Base-by-base conservation (phyloP, 768 basidiomycete genomes). In the Chalciporus sphaerocephalus region DNA sequence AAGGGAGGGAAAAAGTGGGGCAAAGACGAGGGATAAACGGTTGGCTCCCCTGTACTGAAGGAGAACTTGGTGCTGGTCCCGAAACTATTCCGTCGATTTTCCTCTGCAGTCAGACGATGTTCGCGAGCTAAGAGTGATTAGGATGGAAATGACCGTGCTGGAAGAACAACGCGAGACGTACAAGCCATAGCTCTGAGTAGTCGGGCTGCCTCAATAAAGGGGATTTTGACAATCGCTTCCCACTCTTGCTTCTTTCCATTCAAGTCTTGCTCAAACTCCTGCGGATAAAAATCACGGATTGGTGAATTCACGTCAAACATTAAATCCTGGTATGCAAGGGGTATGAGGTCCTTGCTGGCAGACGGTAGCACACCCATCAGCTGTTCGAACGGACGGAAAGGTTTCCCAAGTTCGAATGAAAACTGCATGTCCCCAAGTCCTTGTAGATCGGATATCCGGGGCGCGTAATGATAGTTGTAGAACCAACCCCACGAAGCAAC, bases 401-500 rank as follows among this genome's bases (percentile, higher is more conserved):
- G 96, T 49, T 67, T 79, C 4, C 93, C 96, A 13, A 96, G 74
- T 6, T 88, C 76, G 56, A 97, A 98, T 16, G 80, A 57, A 67
- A 98, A 98, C n/a, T 67, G 57, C 83, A 95, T 86, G 37, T 87
- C 69, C 44, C 82, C 83, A 16, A 98, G 68, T 18, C 72, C 72
- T 47, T 65, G 66, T 24, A 86, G 53, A 66, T 89, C 95, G 16
- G 92, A 92, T 44, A 98, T 97, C 22, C 93, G 82, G 17, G 96
- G 96, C 0, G 96, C 88, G 64, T 94, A 99, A 62, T 99, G 95
- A 64, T 97, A 98, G 65, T 94, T 73, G 69, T 98, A 98, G 72
- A 95, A 99, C 96, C 96, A 98, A 17, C 90, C 80, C 96, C 96
- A 99, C 13, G 92, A 94, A 5, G 92, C 88, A 15, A 98, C 93